Evolutionary conservation across 1,139 yeast species (phyloP).

Genomic region (Diutina sp.): DNA sequence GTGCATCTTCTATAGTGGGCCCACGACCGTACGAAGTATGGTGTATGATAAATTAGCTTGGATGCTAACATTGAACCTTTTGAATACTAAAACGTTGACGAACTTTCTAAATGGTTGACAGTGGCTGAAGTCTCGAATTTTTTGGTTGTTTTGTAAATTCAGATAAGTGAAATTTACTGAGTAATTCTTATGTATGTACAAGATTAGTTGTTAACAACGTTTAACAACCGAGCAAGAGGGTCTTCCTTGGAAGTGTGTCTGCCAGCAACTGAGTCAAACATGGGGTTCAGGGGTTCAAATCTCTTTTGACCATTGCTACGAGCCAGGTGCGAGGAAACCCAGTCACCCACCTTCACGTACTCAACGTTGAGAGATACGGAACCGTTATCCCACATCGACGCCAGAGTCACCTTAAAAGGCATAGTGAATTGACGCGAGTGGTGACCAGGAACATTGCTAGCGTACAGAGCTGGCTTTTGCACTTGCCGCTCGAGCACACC

Average conservation of each 20-base stretch:
- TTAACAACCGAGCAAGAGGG: conserved; percentile 22
- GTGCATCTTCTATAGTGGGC: not conserved
- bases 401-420: conserved; percentile 31
- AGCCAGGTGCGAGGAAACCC: conserved; percentile 20
- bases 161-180: too few species aligned
- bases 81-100: too few species aligned
- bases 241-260: conserved; percentile 21
- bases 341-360: conserved; percentile 27
- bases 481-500: conserved; percentile 20
- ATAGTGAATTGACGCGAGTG: conserved; percentile 31
- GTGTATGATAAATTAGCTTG: too few species aligned
- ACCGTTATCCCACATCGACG: conserved; percentile 25
- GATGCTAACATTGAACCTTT: too few species aligned
- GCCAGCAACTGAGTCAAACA: conserved; percentile 20
- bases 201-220: conserved; percentile 12
- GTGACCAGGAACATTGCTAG: conserved; percentile 29
- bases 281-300: conserved; percentile 20
- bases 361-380: conserved; percentile 26
- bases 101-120: too few species aligned
- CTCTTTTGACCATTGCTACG: conserved; percentile 9
- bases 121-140: too few species aligned
- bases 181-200: not conserved
- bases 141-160: not conserved
- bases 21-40: too few species aligned
- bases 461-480: conserved; percentile 27